phyloP scores from a whole-genome alignment of 352 stramenopile genomes.

The Globisporangium lucens region DNA sequence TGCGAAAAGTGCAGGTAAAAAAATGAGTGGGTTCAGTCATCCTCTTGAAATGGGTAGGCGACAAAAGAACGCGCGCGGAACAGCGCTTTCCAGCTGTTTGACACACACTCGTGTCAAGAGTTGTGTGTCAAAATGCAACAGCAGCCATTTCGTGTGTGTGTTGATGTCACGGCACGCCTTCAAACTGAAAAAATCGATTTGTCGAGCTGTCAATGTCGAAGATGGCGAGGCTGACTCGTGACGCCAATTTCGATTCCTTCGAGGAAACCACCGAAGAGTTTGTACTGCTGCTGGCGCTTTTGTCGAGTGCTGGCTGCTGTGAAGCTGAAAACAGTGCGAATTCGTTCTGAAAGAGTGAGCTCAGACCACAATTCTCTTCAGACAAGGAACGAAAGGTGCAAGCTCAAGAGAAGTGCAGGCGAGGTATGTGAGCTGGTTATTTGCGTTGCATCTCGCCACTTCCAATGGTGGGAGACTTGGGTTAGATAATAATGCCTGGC shows the following conservation, averaged over 20 bases:
- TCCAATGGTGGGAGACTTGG: background rate
- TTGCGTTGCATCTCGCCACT: background rate
- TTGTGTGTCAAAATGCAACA: background rate
- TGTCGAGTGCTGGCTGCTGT: background rate
- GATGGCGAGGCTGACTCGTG: background rate
- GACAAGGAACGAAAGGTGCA: background rate
- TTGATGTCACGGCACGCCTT: background rate
- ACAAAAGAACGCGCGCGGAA: background rate
- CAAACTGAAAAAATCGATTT: background rate
- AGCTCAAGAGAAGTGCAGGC: background rate
- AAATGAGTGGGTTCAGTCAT: background rate
- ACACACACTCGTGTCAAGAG: background rate
- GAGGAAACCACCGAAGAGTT: background rate
- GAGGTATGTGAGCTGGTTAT: background rate
- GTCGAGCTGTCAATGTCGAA: background rate
- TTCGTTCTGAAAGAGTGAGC: background rate
- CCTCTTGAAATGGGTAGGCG: background rate
- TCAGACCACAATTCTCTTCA: background rate
- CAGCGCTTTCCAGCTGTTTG: no score
- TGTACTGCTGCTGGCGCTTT: background rate
- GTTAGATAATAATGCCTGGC: background rate
- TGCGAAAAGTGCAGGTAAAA: conserved; percentile 3
- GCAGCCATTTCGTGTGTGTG: no score
- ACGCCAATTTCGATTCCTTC: background rate
- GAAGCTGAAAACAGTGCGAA: background rate